These are phyloP conservation scores for Vanrija sp. DNA, from an alignment of 1,284 basidiomycete species.

Conservation along the genomic window DNA sequence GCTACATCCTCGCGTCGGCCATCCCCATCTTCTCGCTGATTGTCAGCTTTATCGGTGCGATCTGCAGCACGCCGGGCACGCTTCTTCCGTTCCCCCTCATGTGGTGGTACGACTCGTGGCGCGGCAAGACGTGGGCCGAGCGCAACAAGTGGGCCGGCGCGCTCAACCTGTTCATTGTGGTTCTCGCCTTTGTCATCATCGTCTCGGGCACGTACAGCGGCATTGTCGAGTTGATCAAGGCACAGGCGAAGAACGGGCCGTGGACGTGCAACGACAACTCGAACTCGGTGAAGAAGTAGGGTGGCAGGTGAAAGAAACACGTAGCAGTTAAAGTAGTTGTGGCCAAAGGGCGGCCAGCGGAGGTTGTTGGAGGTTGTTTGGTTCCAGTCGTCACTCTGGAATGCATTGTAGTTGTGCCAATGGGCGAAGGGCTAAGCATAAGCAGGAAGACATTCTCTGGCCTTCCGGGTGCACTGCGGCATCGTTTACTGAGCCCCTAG, in stretches of 20 bases:
- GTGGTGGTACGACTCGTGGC: not conserved
- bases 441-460: too few relatives aligned
- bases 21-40: slow-evolving; percentile 3
- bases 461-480: too few relatives aligned
- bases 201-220: slow-evolving; percentile 21
- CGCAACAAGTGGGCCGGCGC: slow-evolving; percentile 15
- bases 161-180: slow-evolving; percentile 25
- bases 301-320: too few relatives aligned
- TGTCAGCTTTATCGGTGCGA: not conserved
- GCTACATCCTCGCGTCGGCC: slow-evolving; percentile 8
- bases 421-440: too few relatives aligned
- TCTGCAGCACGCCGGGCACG: not conserved
- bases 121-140: slow-evolving; percentile 3
- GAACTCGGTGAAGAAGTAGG: slow-evolving; percentile 11
- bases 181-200: slow-evolving; percentile 28
- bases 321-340: too few relatives aligned
- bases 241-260: slow-evolving; percentile 19
- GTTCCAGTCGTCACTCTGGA: too few relatives aligned
- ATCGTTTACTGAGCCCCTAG: too few relatives aligned
- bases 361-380: too few relatives aligned
- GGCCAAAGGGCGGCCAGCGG: too few relatives aligned
- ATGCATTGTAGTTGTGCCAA: too few relatives aligned
- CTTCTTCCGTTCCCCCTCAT: not conserved
- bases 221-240: slow-evolving; percentile 27
- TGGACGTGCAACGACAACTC: slow-evolving; percentile 41